phyloP scores from a whole-genome alignment of 345 rosid genomes.

The Aethionema arabicum region DNA sequence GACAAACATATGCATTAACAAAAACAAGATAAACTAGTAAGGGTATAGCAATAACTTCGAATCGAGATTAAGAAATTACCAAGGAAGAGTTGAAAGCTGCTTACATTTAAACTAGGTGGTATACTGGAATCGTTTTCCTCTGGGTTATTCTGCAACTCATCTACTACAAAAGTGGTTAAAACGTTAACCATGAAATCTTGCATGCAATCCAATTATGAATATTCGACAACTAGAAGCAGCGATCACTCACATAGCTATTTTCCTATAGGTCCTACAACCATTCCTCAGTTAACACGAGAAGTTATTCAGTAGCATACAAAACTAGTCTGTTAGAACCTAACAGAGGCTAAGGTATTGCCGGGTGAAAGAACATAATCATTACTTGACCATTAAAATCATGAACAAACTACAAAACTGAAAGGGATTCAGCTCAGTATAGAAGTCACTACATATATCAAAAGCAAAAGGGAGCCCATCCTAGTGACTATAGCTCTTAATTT shows the following conservation, averaged over 20 bases:
- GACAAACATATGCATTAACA: not conserved
- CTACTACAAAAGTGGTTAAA: conserved; percentile 32
- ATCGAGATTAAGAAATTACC: conserved; percentile 3
- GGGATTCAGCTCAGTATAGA: not conserved
- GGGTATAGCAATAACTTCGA: not conserved
- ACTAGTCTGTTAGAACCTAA: conserved; percentile 7
- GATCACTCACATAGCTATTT: not conserved
- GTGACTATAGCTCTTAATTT: conserved; percentile 1
- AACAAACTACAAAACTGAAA: conserved; percentile 8
- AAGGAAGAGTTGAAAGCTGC: conserved; percentile 23
- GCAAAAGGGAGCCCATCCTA: conserved; percentile 1
- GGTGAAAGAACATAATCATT: not conserved
- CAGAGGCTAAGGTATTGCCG: not conserved
- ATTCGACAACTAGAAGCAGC: conserved; percentile 5
- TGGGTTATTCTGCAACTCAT: conserved; percentile 27
- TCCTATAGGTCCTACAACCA: not conserved
- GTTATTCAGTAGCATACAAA: conserved; percentile 15
- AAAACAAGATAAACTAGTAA: not conserved
- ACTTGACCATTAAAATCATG: conserved; percentile 16
- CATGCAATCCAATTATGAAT: not conserved
- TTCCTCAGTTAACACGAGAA: conserved; percentile 15
- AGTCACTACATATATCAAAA: not conserved
- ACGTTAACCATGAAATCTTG: conserved; percentile 14
- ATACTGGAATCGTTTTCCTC: conserved; percentile 34
- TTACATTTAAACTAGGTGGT: conserved; percentile 40